phyloP scores from a whole-genome alignment of 129 eudicot species.

The carrot (Daucus carota) region DH1_v3.0 NC_030384.2:33881501-33882000 shows the following conservation, averaged over 20 bases:
- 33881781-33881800: constrained; percentile 48
- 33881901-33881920: constrained; percentile 12
- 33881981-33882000: background rate
- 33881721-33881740: constrained; percentile 47
- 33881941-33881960: too few species aligned
- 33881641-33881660: constrained; percentile 42
- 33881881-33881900: constrained; percentile 37
- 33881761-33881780: constrained; percentile 30
- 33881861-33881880: constrained; percentile 46
- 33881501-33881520: constrained; percentile 16
- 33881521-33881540: constrained; percentile 11
- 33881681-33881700: constrained; percentile 71
- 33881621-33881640: background rate
- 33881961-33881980: background rate
- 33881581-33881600: background rate
- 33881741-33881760: constrained; percentile 21
- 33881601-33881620: background rate
- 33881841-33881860: constrained; percentile 55
- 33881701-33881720: constrained; percentile 89
- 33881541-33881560: constrained; percentile 7
- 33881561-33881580: constrained; percentile 20
- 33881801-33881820: constrained; percentile 41
- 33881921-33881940: background rate
- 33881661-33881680: constrained; percentile 78
- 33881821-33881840: constrained; percentile 47